These are phyloP conservation scores for Canna indica DNA, from an alignment of 176 grass and related monocot species.

Conservation along the genomic window DNA sequence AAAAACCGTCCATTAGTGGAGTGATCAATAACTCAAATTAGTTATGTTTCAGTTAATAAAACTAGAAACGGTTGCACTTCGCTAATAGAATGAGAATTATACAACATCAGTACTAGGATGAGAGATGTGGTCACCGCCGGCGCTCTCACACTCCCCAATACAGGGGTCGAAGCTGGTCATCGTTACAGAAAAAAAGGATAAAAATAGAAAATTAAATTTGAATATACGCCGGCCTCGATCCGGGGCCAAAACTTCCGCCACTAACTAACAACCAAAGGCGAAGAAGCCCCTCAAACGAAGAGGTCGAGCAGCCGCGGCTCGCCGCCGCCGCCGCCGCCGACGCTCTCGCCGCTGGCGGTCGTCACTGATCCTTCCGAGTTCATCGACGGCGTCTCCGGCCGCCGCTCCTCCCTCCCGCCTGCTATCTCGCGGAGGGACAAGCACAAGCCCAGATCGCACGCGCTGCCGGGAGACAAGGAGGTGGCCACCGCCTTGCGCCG, in stretches of 20 bases:
- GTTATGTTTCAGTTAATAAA: too few relatives aligned
- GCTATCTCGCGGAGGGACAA: neutral
- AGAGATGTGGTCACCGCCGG: neutral
- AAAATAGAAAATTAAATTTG: neutral
- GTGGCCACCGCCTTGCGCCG: neutral
- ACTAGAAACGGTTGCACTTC: too few relatives aligned
- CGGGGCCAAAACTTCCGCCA: neutral
- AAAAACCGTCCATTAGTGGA: too few relatives aligned
- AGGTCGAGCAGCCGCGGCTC: neutral
- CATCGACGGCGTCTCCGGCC: neutral
- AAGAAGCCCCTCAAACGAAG: neutral
- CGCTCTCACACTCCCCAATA: neutral
- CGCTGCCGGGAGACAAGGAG: too few relatives aligned
- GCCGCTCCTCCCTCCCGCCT: too few relatives aligned
- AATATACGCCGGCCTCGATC: neutral
- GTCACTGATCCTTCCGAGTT: conserved; percentile 5
- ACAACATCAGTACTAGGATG: too few relatives aligned
- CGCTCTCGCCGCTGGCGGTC: neutral
- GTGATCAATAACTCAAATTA: too few relatives aligned
- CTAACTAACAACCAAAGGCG: neutral
- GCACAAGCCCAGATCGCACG: conserved; percentile 3
- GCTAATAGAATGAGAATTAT: too few relatives aligned
- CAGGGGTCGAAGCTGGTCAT: neutral
- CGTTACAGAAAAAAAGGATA: neutral
- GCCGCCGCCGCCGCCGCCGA: neutral